Evolutionary conservation across 208 protist species (phyloP), one percentile per base, ranked within the genome.

Genomic region (Crithidia thermophila): DNA sequence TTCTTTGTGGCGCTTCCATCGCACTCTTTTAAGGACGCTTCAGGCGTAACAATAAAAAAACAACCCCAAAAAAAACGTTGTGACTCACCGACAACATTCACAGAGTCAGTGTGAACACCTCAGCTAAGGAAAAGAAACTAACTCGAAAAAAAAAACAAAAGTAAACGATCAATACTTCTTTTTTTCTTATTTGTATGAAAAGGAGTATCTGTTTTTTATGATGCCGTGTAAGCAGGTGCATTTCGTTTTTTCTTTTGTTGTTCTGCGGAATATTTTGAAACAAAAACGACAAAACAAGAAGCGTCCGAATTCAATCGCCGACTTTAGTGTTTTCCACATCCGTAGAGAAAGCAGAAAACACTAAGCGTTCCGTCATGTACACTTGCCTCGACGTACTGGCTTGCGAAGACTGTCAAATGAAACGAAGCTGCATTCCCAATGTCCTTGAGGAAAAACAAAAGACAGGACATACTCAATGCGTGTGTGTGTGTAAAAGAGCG

Each of bases 1-100:
- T 49, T 67, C 62, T 57, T 62, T 60, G 28, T 65, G 58, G 33
- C 58, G 46, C 42, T 65, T 65, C 58, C 45, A 53, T 43, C 58
- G 50, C 51, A 43, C 28, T 61, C 36, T 57, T 28, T 34, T 53
- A 65, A 55, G 40, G 33, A 28, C 46, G 58, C 45, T 53, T 43
- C 53, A 40, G n/a, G 61, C 50, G 50, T 33, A 42, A 55, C 45
- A 49, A 61, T 14, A 39, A 37, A 59, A 39, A 37, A 25, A 39
- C 21, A 59, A 25, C 37, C 14, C 25, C 49, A 45, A 62, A 70
- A 68, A 23, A 51, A 70, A 61, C 52, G 21, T 34, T 28, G 49
- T 58, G 61, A 49, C 50, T 34, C 46, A 31, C 25, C 58, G 46
- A 60, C 47, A 51, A 36, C 21, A 7, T 37, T 31, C 7, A 45